A percentile compares a stretch with the other conserved stretches of the same genome.
Conservation (phyloP, 768 basidiomycete species). For the Udeniomyces megalosporus region DNA sequence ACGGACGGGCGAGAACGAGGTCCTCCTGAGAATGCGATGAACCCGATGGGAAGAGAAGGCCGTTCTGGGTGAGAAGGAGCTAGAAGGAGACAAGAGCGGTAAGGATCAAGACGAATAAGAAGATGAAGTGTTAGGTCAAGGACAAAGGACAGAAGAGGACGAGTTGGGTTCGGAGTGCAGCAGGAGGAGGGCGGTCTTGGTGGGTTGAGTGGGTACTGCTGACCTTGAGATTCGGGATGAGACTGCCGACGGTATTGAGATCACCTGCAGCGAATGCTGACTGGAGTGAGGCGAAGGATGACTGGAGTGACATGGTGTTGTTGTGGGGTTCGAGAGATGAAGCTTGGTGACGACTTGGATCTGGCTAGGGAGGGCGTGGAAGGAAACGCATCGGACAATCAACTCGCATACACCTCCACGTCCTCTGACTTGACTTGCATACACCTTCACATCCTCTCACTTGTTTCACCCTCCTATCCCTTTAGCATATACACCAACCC, state of each 20-base stretch:
- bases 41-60: conserved; percentile 54
- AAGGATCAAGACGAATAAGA: too few species aligned
- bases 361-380: background rate
- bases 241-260: too few species aligned
- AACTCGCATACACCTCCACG: background rate
- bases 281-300: background rate
- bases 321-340: background rate
- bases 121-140: too few species aligned
- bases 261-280: too few species aligned
- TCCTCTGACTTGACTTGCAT: background rate
- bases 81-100: conserved; percentile 23
- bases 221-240: too few species aligned
- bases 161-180: conserved; percentile 58
- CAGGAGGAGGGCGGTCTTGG: conserved; percentile 35
- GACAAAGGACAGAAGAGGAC: too few species aligned
- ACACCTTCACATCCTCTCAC: conserved; percentile 16
- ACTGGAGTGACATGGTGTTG: background rate
- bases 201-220: too few species aligned
- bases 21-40: conserved; percentile 47
- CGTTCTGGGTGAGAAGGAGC: conserved; percentile 62
- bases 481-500: conserved; percentile 18
- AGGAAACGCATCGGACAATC: too few species aligned
- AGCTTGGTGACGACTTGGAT: background rate
- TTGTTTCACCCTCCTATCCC: conserved; percentile 22
- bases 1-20: conserved; percentile 55